Base-by-base conservation (phyloP, 2,329 filamentous ascomycete species). In the Fusarium abutilonis region DNA sequence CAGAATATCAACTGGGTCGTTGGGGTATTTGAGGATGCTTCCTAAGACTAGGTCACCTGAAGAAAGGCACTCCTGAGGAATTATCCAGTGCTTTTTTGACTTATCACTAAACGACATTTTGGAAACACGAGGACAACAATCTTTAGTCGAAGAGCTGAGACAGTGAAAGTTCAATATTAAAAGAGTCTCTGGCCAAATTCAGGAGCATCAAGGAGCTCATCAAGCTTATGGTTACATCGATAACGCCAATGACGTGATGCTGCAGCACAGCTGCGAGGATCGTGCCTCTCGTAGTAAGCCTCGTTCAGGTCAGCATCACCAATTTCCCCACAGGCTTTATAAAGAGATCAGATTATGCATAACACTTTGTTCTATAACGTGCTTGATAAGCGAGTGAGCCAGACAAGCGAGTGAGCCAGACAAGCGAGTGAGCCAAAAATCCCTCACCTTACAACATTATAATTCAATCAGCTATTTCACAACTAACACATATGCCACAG, bases 11-110 rank as follows among this genome's bases (percentile, higher is more conserved):
- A 63, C 53, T 9, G 56, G 46, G 17, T 63, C 56, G 13, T 51
- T 53, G 36, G 60, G 60, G 21, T 41, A 49, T 36, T 60, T 63
- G 14, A 63, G 42, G 14, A 60, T 38, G 39, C 19, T 56, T 6
- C 60, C 60, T 6, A 63, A 52, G 17, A 44, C 51, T 10, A 63
- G n/a, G 19, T 63, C 60, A 2, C 47, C 44, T 23, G 56, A 56
- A 15, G 42, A 14, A 6, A 63, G 52, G 6, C 47, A 56, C 34
- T 56, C 56, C 15, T 57, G 60, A 11, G 60, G 56, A 34, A 63
- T 47, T 7, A 63, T 63, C 60, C 60, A 63, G 36, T 63, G 42
- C 26, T 56, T 63, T 36, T 57, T 63, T 6, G 46, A 28, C 40
- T 38, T 56, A 17, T 60, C 55, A 5, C 35, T 43, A 35, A 63